These are phyloP conservation scores for Solanum tarijense DNA, from an alignment of 257 asterid species.

Conservation along the genomic window DNA sequence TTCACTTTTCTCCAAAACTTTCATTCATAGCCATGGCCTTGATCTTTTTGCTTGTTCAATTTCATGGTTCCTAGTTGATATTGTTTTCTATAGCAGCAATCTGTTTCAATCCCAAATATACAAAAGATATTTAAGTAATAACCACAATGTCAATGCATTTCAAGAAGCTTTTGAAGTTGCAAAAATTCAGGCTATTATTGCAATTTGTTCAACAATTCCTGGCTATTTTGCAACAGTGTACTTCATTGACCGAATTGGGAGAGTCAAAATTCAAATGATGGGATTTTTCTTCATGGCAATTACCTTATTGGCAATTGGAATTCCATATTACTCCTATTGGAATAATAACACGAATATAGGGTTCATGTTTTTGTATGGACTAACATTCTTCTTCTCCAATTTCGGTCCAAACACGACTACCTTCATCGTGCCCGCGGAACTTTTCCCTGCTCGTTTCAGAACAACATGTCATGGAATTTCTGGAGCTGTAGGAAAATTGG, in stretches of 20 bases:
- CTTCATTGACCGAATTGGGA: conserved; percentile 44
- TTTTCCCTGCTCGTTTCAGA: conserved; percentile 51
- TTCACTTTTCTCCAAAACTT: conserved; percentile 27
- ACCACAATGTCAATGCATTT: conserved; percentile 8
- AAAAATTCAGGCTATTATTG: conserved; percentile 35
- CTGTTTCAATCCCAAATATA: conserved; percentile 36
- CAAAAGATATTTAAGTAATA: neutral
- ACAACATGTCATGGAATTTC: conserved; percentile 44
- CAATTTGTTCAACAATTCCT: conserved; percentile 46
- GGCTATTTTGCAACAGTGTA: conserved; percentile 46
- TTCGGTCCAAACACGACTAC: conserved; percentile 60
- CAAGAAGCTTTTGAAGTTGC: conserved; percentile 35
- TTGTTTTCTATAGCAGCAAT: conserved; percentile 45
- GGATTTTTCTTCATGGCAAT: conserved; percentile 50
- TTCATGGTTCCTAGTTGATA: conserved; percentile 39
- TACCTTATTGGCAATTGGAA: conserved; percentile 26
- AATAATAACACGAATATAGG: conserved; percentile 1
- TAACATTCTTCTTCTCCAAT: conserved; percentile 42
- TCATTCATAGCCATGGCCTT: conserved; percentile 39
- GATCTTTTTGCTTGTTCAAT: conserved; percentile 39
- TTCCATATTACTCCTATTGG: conserved; percentile 29
- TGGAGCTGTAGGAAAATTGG: conserved; percentile 38
- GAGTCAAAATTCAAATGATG: conserved; percentile 36
- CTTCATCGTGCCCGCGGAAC: conserved; percentile 47
- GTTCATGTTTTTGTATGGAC: conserved; percentile 33